Conservation (phyloP, 768 basidiomycete genomes). For the Russula sp. region DNA sequence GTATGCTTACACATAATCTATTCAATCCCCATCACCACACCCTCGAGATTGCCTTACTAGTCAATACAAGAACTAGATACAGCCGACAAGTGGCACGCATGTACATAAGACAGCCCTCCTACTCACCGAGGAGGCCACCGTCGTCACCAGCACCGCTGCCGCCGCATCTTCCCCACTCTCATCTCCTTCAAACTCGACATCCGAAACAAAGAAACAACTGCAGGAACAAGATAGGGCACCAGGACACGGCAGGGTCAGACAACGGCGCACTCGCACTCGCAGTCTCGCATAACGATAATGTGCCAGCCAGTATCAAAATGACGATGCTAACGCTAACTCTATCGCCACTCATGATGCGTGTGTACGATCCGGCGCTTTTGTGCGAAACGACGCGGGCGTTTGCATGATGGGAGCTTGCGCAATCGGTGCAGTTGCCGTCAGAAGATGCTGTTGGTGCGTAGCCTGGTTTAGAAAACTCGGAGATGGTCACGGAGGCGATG, state of each 20-base stretch:
- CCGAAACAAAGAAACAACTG: no score
- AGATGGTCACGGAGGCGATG: slow-evolving; percentile 77
- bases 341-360: slow-evolving; percentile 59
- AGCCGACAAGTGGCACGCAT: no score
- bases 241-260: slow-evolving; percentile 27
- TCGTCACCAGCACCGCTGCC: no score
- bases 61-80: no score
- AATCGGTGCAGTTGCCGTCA: slow-evolving; percentile 46
- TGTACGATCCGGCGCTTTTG: slow-evolving; percentile 72
- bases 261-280: slow-evolving; percentile 27
- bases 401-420: slow-evolving; percentile 77
- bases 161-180: neutral
- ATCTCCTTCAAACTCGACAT: neutral
- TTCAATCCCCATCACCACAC: no score
- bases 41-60: no score
- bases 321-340: slow-evolving; percentile 63
- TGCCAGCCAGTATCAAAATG: slow-evolving; percentile 59
- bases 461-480: slow-evolving; percentile 58
- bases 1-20: no score
- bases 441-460: slow-evolving; percentile 39
- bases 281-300: slow-evolving; percentile 30
- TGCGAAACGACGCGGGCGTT: slow-evolving; percentile 65
- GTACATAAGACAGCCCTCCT: no score
- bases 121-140: no score
- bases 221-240: neutral